Percentiles rank a stretch among this genome's conserved stretches.
Conservation (phyloP, 768 basidiomycete species). For the Phylloporus rhodoxanthus region DNA sequence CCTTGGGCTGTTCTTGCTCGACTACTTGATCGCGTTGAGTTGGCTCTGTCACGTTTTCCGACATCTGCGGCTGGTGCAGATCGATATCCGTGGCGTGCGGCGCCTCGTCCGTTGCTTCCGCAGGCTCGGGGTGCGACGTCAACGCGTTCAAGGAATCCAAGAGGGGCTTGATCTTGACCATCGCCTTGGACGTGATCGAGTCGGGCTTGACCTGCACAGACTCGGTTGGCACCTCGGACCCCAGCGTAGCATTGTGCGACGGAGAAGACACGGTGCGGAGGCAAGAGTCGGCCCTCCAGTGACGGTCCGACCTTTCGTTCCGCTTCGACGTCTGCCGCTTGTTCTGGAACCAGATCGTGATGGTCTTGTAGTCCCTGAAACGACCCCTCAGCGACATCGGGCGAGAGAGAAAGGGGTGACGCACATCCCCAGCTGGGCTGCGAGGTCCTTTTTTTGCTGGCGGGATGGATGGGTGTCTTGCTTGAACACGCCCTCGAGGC, state of each 20-base stretch:
- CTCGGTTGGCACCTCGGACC: background rate
- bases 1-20: conserved; percentile 10
- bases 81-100: conserved; percentile 1
- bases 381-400: no score
- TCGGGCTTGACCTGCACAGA: background rate
- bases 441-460: conserved; percentile 27
- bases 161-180: conserved; percentile 21
- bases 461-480: conserved; percentile 28
- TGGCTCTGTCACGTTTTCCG: conserved; percentile 3
- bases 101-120: background rate
- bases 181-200: conserved; percentile 10
- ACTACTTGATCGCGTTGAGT: background rate
- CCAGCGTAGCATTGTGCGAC: conserved; percentile 23
- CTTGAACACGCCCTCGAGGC: conserved; percentile 25
- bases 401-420: conserved; percentile 1
- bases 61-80: background rate
- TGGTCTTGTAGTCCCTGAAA: conserved; percentile 39
- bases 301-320: background rate
- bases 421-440: conserved; percentile 25
- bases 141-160: conserved; percentile 16
- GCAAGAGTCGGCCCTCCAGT: conserved; percentile 14
- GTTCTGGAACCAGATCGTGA: conserved; percentile 81
- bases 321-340: conserved; percentile 55
- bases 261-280: conserved; percentile 29
- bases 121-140: conserved; percentile 1